Conservation (phyloP, 176 grass and related monocot genomes). For the Oryza longistaminata region DNA sequence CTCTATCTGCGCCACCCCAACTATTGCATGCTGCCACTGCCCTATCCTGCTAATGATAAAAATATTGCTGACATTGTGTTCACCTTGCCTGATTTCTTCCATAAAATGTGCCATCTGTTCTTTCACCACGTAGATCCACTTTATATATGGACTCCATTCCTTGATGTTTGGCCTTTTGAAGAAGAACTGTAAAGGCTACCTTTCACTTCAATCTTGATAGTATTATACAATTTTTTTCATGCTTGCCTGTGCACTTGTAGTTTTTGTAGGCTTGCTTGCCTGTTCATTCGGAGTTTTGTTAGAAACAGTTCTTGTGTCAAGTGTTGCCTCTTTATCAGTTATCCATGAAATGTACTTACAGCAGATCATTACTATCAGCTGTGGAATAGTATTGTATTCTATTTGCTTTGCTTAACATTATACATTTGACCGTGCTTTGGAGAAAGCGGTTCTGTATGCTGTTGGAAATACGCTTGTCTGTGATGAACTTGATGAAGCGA, state of each 20-base stretch:
- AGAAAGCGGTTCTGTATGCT: conserved; percentile 97
- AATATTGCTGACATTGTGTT: neutral
- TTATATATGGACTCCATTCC: neutral
- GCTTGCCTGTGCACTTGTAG: conserved; percentile 9
- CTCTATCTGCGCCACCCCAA: neutral
- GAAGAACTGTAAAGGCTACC: neutral
- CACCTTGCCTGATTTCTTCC: conserved; percentile 5
- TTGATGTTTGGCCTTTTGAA: neutral
- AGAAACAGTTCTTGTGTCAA: neutral
- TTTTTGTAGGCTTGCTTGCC: conserved; percentile 23
- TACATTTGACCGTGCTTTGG: conserved; percentile 98
- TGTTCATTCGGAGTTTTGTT: conserved; percentile 23
- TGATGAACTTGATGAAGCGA: conserved; percentile 98
- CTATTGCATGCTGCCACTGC: neutral
- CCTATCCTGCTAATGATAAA: neutral
- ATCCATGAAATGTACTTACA: neutral
- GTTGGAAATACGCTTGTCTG: conserved; percentile 99
- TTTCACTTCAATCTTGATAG: too few species aligned
- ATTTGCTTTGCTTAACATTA: conserved; percentile 64
- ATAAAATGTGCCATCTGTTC: neutral
- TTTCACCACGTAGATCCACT: neutral
- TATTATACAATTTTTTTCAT: too few species aligned
- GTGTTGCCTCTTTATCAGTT: conserved; percentile 30
- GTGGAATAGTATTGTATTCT: neutral
- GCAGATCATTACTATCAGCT: neutral